A percentile compares a stretch with the other conserved stretches of the same genome.
phyloP scores from a whole-genome alignment of 1,284 basidiomycete species.

The Pterula multifida region DNA sequence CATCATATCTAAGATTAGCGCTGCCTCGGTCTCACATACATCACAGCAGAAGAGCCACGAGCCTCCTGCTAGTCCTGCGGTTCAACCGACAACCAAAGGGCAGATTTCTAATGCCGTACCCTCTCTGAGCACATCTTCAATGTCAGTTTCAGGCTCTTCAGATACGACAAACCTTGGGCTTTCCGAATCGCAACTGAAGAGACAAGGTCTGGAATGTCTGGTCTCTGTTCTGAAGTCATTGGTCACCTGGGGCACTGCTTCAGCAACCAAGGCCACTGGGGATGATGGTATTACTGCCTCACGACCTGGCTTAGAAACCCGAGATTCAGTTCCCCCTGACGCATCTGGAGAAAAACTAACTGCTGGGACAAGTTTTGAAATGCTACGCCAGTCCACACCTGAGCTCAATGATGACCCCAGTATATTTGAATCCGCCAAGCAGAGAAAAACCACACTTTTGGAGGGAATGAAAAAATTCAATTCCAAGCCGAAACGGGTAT shows the following conservation, averaged over 20 bases:
- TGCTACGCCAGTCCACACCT: slow-evolving; percentile 55
- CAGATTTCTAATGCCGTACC: slow-evolving; percentile 39
- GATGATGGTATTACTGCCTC: slow-evolving; percentile 31
- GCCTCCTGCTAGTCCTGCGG: slow-evolving; percentile 45
- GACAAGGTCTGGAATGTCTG: slow-evolving; percentile 85
- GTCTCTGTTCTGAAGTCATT: slow-evolving; percentile 80
- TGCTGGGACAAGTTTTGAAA: slow-evolving; percentile 33
- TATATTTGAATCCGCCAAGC: slow-evolving; percentile 92
- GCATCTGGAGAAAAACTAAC: slow-evolving; percentile 36
- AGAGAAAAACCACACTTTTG: slow-evolving; percentile 89
- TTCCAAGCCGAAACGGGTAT: slow-evolving; percentile 88
- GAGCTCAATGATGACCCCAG: slow-evolving; percentile 81
- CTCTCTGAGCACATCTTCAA: slow-evolving; percentile 54
- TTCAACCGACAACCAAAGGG: slow-evolving; percentile 40
- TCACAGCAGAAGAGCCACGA: slow-evolving; percentile 35
- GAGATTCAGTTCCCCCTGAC: slow-evolving; percentile 42
- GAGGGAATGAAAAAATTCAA: slow-evolving; percentile 99
- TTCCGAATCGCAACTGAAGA: slow-evolving; percentile 74
- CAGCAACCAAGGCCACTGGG: slow-evolving; percentile 28
- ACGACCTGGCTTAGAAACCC: slow-evolving; percentile 40
- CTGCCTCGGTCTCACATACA: slow-evolving; percentile 45
- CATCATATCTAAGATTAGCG: slow-evolving; percentile 84
- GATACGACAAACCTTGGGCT: slow-evolving; percentile 56
- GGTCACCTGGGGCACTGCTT: slow-evolving; percentile 76
- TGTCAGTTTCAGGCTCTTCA: slow-evolving; percentile 54